phyloP scores from a whole-genome alignment of 352 stramenopile genomes.

The Phytophthora idaei region DNA sequence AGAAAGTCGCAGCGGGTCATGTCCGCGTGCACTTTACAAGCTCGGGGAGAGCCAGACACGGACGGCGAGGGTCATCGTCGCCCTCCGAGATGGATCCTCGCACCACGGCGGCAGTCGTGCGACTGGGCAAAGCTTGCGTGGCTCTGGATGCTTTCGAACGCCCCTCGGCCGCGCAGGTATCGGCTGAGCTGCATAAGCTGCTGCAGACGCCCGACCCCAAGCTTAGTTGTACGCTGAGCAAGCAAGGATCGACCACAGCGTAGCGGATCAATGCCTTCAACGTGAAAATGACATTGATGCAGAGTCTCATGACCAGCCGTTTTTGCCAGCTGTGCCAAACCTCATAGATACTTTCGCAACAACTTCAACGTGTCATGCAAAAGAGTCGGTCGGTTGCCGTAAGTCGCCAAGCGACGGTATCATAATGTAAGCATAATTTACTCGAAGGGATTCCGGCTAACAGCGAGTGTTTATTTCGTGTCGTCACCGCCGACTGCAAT shows the following conservation, averaged over 20 bases:
- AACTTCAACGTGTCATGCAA: conserved; percentile 33
- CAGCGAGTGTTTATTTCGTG: conserved; percentile 15
- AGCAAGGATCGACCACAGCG: conserved; percentile 7
- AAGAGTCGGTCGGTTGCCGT: conserved; percentile 9
- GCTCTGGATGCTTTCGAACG: conserved; percentile 46
- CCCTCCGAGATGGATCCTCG: conserved; percentile 20
- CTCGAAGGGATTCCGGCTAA: conserved; percentile 1
- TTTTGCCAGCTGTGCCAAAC: conserved; percentile 32
- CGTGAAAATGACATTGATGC: conserved; percentile 2
- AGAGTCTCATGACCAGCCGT: conserved; percentile 20
- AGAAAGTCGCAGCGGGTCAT: conserved; percentile 39
- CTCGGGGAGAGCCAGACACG: conserved; percentile 17
- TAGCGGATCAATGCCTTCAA: conserved; percentile 1
- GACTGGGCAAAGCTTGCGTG: conserved; percentile 52
- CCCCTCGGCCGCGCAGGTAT: conserved; percentile 47
- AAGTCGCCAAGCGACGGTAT: conserved; percentile 6
- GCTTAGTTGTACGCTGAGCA: conserved; percentile 28
- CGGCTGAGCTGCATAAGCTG: conserved; percentile 43
- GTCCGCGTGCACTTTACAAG: conserved; percentile 37
- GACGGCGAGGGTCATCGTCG: conserved; percentile 13
- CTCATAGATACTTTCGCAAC: conserved; percentile 35
- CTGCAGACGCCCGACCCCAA: conserved; percentile 24
- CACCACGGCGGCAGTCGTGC: conserved; percentile 27
- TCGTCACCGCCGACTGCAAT: conserved; percentile 5
- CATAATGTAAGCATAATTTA: conserved; percentile 19